Conservation (phyloP, 805 yeast species). For the Saccharomycopsis guyanensis region DNA sequence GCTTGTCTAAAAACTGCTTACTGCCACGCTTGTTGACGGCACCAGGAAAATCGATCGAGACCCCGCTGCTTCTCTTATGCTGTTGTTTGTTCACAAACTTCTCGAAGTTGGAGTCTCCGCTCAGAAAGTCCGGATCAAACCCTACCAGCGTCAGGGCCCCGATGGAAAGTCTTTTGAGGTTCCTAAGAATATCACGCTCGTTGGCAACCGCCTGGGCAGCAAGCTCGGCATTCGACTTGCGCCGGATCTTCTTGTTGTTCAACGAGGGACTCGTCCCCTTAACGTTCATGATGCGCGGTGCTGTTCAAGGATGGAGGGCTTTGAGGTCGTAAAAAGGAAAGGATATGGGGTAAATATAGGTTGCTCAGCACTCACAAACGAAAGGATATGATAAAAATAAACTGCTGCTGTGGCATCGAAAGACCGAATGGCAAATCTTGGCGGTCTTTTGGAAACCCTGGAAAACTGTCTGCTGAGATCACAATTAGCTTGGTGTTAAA, state of each 20-base stretch:
- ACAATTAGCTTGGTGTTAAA: too few relatives aligned
- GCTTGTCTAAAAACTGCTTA: neutral
- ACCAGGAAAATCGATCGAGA: neutral
- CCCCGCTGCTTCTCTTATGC: slow-evolving; percentile 11
- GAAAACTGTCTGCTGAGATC: too few relatives aligned
- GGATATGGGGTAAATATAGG: too few relatives aligned
- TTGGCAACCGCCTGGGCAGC: slow-evolving; percentile 75
- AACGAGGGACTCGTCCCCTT: too few relatives aligned
- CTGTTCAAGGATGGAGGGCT: neutral
- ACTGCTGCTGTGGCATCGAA: too few relatives aligned
- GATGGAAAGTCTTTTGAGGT: slow-evolving; percentile 64
- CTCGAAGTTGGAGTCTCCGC: slow-evolving; percentile 28
- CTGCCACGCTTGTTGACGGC: neutral
- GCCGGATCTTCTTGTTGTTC: slow-evolving; percentile 10
- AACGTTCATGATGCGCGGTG: neutral
- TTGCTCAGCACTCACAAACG: too few relatives aligned
- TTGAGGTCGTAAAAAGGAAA: too few relatives aligned
- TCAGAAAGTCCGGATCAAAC: slow-evolving; percentile 68
- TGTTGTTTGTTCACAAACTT: slow-evolving; percentile 18
- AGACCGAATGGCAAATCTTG: too few relatives aligned
- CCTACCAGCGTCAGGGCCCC: slow-evolving; percentile 41
- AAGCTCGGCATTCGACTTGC: slow-evolving; percentile 39
- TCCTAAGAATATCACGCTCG: slow-evolving; percentile 66
- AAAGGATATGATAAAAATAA: too few relatives aligned
- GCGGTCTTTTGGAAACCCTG: too few relatives aligned